Conservation (phyloP, 1,139 yeast genomes). For the Hansenula sp. region DNA sequence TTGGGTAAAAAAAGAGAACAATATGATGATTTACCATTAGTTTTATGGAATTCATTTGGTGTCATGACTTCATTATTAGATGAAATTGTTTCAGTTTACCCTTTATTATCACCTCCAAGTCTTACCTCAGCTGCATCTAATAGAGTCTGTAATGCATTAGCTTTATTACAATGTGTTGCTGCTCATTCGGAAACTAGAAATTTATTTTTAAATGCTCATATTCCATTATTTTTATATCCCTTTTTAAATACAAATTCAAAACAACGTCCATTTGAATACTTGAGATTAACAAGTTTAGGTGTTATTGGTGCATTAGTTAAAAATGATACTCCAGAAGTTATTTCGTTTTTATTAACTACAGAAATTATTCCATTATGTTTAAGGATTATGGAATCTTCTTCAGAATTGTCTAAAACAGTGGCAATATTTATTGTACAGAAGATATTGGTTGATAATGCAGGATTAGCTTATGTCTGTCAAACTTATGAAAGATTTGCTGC, state of each 20-base stretch:
- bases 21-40: slow-evolving; percentile 89
- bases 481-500: slow-evolving; percentile 94
- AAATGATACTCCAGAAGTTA: slow-evolving; percentile 94
- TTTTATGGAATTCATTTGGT: slow-evolving; percentile 94
- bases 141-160: slow-evolving; percentile 93
- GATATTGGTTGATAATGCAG: slow-evolving; percentile 86
- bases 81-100: slow-evolving; percentile 88
- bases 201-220: slow-evolving; percentile 81
- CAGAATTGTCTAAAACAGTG: slow-evolving; percentile 91
- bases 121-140: slow-evolving; percentile 85
- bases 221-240: slow-evolving; percentile 90
- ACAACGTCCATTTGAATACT: slow-evolving; percentile 89
- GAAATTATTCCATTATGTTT: slow-evolving; percentile 94
- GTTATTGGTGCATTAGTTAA: slow-evolving; percentile 96
- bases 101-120: slow-evolving; percentile 82
- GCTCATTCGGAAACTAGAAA: slow-evolving; percentile 89
- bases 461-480: slow-evolving; percentile 87
- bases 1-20: slow-evolving; percentile 92
- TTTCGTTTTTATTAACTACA: slow-evolving; percentile 82
- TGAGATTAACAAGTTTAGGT: slow-evolving; percentile 88
- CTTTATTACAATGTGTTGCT: slow-evolving; percentile 93
- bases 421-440: slow-evolving; percentile 95
- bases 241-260: slow-evolving; percentile 89
- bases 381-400: slow-evolving; percentile 92
- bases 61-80: slow-evolving; percentile 90